A percentile compares a stretch with the other conserved stretches of the same genome.
These are phyloP conservation scores for Colletotrichum endophyticum DNA, from an alignment of 2,329 filamentous ascomycete species.

Conservation along the genomic window DNA sequence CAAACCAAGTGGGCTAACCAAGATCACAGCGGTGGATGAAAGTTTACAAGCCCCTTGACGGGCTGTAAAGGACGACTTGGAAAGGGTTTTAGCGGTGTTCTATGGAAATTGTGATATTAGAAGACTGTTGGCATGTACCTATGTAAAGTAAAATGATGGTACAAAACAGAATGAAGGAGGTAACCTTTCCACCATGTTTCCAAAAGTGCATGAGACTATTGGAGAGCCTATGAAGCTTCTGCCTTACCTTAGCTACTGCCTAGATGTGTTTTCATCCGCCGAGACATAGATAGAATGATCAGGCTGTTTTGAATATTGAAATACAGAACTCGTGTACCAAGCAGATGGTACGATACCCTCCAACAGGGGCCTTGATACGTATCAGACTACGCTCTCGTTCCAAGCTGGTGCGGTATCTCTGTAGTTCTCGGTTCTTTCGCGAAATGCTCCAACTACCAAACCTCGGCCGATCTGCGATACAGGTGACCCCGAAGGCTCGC, in stretches of 20 bases:
- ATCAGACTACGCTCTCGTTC: background rate
- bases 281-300: background rate
- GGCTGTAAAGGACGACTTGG: background rate
- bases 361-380: background rate
- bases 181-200: background rate
- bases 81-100: background rate
- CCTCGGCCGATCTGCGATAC: background rate
- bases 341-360: background rate
- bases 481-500: background rate
- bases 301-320: no score
- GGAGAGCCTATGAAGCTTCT: background rate
- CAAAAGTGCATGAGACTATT: background rate
- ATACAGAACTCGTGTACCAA: background rate
- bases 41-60: background rate
- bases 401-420: background rate
- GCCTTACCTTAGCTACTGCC: background rate
- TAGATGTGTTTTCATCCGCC: background rate
- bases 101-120: background rate
- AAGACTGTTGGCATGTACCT: background rate
- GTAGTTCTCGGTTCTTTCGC: background rate
- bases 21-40: background rate
- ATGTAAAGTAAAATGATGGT: background rate
- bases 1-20: background rate
- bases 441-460: background rate
- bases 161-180: background rate